These are phyloP conservation scores for Calonectria ilicicola DNA, from an alignment of 2,329 filamentous ascomycete genomes.

Conservation along the genomic window DNA sequence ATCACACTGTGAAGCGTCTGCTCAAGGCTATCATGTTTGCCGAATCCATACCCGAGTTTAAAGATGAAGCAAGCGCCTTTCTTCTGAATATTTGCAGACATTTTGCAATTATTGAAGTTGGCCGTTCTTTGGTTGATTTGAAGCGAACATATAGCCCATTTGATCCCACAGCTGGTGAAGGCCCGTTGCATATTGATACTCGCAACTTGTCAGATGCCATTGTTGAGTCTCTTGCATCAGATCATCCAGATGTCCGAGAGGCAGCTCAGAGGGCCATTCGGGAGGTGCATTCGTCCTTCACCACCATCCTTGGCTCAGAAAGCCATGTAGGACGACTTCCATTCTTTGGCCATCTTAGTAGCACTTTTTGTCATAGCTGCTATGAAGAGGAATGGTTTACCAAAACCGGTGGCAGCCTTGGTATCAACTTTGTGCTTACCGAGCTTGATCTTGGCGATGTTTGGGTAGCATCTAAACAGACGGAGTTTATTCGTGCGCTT, in stretches of 20 bases:
- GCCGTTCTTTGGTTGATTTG: conserved; percentile 82
- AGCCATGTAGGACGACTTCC: conserved; percentile 79
- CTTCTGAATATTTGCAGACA: conserved; percentile 87
- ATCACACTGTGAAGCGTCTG: conserved; percentile 84
- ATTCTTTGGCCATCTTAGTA: conserved; percentile 87
- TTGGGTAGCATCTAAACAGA: conserved; percentile 86
- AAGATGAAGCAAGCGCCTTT: conserved; percentile 80
- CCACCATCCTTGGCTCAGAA: conserved; percentile 82
- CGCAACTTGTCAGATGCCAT: conserved; percentile 89
- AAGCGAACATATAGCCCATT: conserved; percentile 85
- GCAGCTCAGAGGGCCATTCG: conserved; percentile 84
- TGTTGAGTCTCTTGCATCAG: conserved; percentile 89
- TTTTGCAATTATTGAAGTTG: conserved; percentile 90
- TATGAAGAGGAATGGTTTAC: conserved; percentile 99
- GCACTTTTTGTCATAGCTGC: conserved; percentile 91
- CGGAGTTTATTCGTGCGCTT: conserved; percentile 90
- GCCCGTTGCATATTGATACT: conserved; percentile 88
- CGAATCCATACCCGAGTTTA: conserved; percentile 83
- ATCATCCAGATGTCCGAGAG: conserved; percentile 82
- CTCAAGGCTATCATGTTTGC: conserved; percentile 91
- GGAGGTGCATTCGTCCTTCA: conserved; percentile 81
- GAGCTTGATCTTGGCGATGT: conserved; percentile 85
- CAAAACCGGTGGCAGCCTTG: conserved; percentile 91
- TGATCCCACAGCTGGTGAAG: conserved; percentile 87
- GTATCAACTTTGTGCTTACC: conserved; percentile 89